Evolutionary conservation across 208 protist genomes (phyloP).

Genomic region (Trypanosomatidae sp.): DNA sequence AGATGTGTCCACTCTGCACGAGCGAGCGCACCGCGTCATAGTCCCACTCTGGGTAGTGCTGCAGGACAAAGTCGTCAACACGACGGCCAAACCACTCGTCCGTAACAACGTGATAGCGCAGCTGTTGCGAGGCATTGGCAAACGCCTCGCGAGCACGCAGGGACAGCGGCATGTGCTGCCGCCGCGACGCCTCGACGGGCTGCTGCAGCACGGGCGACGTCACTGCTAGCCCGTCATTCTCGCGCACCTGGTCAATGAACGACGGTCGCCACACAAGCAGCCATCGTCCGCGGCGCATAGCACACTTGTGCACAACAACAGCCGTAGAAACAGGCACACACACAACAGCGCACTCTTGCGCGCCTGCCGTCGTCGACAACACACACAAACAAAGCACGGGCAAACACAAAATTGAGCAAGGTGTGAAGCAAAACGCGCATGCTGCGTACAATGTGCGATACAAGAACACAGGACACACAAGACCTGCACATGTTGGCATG

Average conservation of each 20-base stretch:
- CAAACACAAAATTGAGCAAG: too few relatives aligned
- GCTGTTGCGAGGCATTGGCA: constrained; percentile 23
- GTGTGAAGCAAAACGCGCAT: too few relatives aligned
- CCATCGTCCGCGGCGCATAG: constrained; percentile 5
- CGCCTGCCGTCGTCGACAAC: too few relatives aligned
- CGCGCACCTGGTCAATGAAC: constrained; percentile 10
- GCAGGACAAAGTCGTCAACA: constrained; percentile 67
- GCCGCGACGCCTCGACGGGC: constrained; percentile 27
- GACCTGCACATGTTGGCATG: too few relatives aligned
- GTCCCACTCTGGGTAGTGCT: constrained; percentile 80
- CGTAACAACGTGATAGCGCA: constrained; percentile 80
- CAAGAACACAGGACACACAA: too few relatives aligned
- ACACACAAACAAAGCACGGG: too few relatives aligned
- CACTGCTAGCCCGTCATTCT: too few relatives aligned
- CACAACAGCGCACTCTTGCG: too few relatives aligned
- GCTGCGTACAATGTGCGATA: too few relatives aligned
- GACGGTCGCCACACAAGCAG: constrained; percentile 12
- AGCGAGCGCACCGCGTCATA: constrained; percentile 68
- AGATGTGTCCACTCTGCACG: constrained; percentile 82
- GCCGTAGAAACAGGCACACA: neutral
- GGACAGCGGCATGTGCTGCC: constrained; percentile 49
- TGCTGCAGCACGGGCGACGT: neutral
- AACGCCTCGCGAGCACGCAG: constrained; percentile 54
- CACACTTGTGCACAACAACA: neutral
- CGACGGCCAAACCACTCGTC: constrained; percentile 82